These are phyloP conservation scores for Pythium phragmiticola DNA, from an alignment of 352 stramenopile genomes.

Conservation along the genomic window DNA sequence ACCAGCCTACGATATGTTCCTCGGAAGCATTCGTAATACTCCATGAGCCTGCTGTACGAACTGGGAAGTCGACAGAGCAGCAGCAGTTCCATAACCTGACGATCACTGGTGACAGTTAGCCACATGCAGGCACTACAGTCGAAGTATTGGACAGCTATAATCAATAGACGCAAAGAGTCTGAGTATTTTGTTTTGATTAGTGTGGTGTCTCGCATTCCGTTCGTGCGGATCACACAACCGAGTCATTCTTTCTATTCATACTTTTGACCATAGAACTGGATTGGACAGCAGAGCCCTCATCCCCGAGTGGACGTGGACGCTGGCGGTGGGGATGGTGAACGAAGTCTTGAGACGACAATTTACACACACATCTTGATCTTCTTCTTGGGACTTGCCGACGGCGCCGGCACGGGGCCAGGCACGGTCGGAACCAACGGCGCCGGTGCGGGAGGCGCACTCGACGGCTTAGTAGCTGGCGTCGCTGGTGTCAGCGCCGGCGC, in stretches of 20 bases:
- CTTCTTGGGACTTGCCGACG: conserved; percentile 19
- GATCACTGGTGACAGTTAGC: too few relatives aligned
- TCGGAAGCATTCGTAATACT: too few relatives aligned
- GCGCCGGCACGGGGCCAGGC: conserved; percentile 5
- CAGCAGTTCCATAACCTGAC: too few relatives aligned
- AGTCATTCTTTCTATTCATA: conserved; percentile 3
- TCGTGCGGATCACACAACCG: background rate
- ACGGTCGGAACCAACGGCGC: background rate
- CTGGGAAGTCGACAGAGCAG: too few relatives aligned
- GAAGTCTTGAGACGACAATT: background rate
- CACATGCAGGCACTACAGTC: too few relatives aligned
- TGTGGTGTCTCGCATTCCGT: conserved; percentile 2
- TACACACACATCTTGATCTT: conserved; percentile 31
- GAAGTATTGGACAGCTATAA: too few relatives aligned
- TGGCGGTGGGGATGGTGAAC: background rate
- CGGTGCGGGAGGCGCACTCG: background rate
- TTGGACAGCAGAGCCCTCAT: background rate
- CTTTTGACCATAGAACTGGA: background rate
- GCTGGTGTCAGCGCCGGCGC: background rate
- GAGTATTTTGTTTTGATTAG: background rate
- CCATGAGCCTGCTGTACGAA: too few relatives aligned
- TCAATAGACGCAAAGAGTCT: too few relatives aligned
- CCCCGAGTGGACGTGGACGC: background rate
- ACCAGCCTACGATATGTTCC: too few relatives aligned
- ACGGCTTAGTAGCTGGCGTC: background rate